A percentile compares a stretch with the other conserved stretches of the same genome.
These are phyloP conservation scores for Xylariomycetidae sp. DNA, from an alignment of 2,329 filamentous ascomycete species.

Conservation along the genomic window DNA sequence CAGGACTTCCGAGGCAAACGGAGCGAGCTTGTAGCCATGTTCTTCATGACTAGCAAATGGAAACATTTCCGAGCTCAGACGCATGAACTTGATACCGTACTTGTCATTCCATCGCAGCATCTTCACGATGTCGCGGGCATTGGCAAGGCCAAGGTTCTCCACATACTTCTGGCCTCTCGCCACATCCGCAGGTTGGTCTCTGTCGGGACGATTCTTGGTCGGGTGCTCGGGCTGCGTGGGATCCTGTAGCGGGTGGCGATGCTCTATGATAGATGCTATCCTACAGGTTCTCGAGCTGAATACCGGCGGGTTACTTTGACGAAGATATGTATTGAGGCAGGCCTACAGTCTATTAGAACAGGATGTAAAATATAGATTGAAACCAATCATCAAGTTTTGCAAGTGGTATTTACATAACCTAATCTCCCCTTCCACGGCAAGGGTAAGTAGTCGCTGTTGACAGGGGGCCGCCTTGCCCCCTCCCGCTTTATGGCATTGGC, in stretches of 20 bases:
- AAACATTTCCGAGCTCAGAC: slow-evolving; percentile 93
- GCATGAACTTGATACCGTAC: slow-evolving; percentile 88
- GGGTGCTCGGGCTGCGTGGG: slow-evolving; percentile 72
- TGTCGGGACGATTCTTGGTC: slow-evolving; percentile 83
- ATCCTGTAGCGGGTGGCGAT: slow-evolving; percentile 75
- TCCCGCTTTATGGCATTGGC: slow-evolving; percentile 15
- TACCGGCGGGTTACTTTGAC: slow-evolving; percentile 73
- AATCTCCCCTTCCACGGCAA: slow-evolving; percentile 86
- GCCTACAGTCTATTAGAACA: slow-evolving; percentile 45
- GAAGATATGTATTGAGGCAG: slow-evolving; percentile 88
- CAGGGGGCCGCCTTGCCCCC: slow-evolving; percentile 61
- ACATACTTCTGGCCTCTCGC: slow-evolving; percentile 68
- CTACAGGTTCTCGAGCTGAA: slow-evolving; percentile 91
- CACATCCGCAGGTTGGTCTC: slow-evolving; percentile 60
- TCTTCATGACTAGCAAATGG: slow-evolving; percentile 87
- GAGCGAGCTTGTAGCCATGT: slow-evolving; percentile 78
- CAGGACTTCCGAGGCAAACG: slow-evolving; percentile 75
- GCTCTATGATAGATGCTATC: slow-evolving; percentile 84
- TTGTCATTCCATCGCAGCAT: slow-evolving; percentile 90
- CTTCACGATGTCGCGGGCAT: slow-evolving; percentile 77
- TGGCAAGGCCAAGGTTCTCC: slow-evolving; percentile 72
- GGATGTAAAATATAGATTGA: slow-evolving; percentile 2
- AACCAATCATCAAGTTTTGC: slow-evolving; percentile 1
- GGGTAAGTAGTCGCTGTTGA: slow-evolving; percentile 79
- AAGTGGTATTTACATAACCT: slow-evolving; percentile 65